These are phyloP conservation scores for Dioscorea cayenensis DNA, from an alignment of 116 monocot species.

Conservation along the genomic window DNA sequence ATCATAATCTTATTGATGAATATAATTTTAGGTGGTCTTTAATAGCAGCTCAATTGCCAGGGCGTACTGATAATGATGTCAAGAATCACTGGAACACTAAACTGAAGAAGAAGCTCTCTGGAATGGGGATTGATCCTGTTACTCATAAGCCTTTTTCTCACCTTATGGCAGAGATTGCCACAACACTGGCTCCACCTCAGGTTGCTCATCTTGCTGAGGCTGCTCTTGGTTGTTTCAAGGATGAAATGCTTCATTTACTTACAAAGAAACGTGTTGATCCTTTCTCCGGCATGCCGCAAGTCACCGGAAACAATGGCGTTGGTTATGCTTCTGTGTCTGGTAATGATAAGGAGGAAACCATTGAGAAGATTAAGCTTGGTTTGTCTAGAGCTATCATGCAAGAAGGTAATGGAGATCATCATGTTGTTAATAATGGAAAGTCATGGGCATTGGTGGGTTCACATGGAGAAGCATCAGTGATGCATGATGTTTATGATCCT, in stretches of 20 bases:
- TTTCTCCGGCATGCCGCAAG: conserved; percentile 3
- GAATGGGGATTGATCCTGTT: conserved; percentile 95
- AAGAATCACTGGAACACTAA: conserved; percentile 99
- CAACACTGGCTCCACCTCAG: conserved; percentile 76
- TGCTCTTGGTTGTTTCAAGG: conserved; percentile 97
- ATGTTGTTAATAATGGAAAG: background rate
- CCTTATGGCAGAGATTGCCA: conserved; percentile 96
- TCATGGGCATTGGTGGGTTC: conserved; percentile 16
- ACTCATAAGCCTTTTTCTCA: conserved; percentile 99
- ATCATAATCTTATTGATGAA: background rate
- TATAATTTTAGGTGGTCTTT: conserved; percentile 61
- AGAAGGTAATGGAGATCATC: conserved; percentile 13
- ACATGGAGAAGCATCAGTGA: conserved; percentile 15
- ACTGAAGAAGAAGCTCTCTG: conserved; percentile 90
- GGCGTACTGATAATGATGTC: conserved; percentile 93
- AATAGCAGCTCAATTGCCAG: conserved; percentile 83
- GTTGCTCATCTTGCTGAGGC: conserved; percentile 91
- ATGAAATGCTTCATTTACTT: conserved; percentile 94
- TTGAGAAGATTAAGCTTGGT: conserved; percentile 63
- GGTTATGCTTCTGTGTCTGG: conserved; percentile 3
- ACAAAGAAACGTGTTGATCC: conserved; percentile 57
- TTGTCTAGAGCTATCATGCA: conserved; percentile 68
- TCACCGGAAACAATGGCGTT: background rate
- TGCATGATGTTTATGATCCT: conserved; percentile 13
- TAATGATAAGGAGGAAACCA: conserved; percentile 38